Conservation (phyloP, 805 yeast genomes). For the Saccharomycopsis sp. region DNA sequence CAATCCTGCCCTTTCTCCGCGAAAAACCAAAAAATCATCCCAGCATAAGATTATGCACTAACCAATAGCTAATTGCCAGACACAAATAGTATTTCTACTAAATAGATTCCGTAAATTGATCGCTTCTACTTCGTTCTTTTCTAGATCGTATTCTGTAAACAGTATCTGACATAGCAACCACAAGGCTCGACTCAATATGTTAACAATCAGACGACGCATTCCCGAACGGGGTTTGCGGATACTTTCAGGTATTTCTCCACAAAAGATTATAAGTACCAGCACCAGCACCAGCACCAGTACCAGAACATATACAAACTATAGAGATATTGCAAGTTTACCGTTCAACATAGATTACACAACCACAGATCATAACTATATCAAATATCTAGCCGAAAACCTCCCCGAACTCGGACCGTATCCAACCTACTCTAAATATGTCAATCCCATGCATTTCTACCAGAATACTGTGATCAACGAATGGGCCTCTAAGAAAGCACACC, state of each 20-base stretch:
- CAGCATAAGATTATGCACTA: neutral
- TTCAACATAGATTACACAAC: conserved; percentile 19
- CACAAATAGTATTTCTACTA: neutral
- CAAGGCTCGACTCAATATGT: neutral
- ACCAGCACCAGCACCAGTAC: too few species aligned
- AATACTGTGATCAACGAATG: conserved; percentile 60
- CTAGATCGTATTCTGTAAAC: too few species aligned
- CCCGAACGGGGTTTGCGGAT: neutral
- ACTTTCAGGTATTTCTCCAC: neutral
- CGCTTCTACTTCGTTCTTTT: neutral
- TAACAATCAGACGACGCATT: neutral
- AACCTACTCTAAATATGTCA: conserved; percentile 39
- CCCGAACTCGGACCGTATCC: conserved; percentile 33
- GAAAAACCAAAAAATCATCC: neutral
- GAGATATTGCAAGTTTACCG: conserved; percentile 8
- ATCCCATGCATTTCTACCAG: conserved; percentile 80
- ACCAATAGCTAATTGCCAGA: neutral
- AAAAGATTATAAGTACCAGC: too few species aligned
- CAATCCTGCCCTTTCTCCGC: neutral
- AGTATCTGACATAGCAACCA: neutral
- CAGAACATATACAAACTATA: neutral
- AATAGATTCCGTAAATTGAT: neutral
- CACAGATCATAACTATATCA: conserved; percentile 18
- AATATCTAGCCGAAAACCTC: conserved; percentile 18
- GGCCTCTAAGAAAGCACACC: conserved; percentile 67